A percentile compares a stretch with the other conserved stretches of the same genome.
These are phyloP conservation scores for Barnettozyma siamensis DNA, from an alignment of 805 yeast genomes.

Conservation along the genomic window DNA sequence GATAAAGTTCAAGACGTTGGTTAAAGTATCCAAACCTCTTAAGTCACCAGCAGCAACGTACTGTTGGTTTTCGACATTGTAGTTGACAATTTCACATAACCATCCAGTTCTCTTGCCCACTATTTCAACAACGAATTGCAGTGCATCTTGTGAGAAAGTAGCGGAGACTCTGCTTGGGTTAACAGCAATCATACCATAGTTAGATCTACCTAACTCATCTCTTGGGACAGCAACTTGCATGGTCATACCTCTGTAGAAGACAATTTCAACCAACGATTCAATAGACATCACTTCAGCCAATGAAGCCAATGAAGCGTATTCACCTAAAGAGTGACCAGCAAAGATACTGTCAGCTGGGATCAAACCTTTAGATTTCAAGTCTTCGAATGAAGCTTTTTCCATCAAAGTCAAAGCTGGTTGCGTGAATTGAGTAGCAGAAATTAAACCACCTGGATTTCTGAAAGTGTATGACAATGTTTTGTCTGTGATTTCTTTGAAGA, in stretches of 20 bases:
- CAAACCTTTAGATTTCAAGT: slow-evolving; percentile 91
- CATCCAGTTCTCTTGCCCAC: slow-evolving; percentile 80
- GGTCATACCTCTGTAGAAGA: slow-evolving; percentile 99
- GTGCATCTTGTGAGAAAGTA: slow-evolving; percentile 88
- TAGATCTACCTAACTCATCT: slow-evolving; percentile 90
- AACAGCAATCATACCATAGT: slow-evolving; percentile 98
- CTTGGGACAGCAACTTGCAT: slow-evolving; percentile 99
- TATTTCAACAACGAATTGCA: slow-evolving; percentile 89
- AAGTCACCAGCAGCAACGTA: slow-evolving; percentile 99
- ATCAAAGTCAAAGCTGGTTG: slow-evolving; percentile 98
- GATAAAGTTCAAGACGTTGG: slow-evolving; percentile 88
- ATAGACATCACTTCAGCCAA: slow-evolving; percentile 98
- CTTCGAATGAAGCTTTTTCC: slow-evolving; percentile 99
- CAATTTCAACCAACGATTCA: slow-evolving; percentile 94
- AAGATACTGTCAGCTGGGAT: slow-evolving; percentile 90
- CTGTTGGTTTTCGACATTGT: slow-evolving; percentile 96
- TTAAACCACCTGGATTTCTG: slow-evolving; percentile 87
- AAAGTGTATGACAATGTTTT: slow-evolving; percentile 81
- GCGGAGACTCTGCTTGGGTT: slow-evolving; percentile 91
- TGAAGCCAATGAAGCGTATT: slow-evolving; percentile 95
- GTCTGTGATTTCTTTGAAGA: slow-evolving; percentile 86
- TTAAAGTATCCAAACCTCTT: slow-evolving; percentile 87
- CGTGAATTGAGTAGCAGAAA: slow-evolving; percentile 97
- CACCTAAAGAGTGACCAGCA: slow-evolving; percentile 99
- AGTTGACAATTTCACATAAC: slow-evolving; percentile 97